Percentiles rank a stretch among this genome's conserved stretches.
Conservation (phyloP, 2,329 filamentous ascomycete genomes). For the Neonectria ditissima region DNA sequence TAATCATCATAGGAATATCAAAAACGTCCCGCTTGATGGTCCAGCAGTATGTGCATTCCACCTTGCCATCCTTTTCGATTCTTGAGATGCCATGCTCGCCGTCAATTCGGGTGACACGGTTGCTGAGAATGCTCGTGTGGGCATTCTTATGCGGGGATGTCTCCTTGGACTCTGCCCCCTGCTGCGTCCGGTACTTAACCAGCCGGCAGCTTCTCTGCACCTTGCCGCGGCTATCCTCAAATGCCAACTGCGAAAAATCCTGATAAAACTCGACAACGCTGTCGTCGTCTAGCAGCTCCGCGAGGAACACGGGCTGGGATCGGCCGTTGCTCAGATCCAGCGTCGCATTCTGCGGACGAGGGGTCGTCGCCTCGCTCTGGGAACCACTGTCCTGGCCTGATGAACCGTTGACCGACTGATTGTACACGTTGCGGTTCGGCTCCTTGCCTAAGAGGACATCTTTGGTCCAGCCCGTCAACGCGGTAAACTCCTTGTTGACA, state of each 20-base stretch:
- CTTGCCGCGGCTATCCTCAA: conserved; percentile 88
- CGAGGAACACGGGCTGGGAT: conserved; percentile 86
- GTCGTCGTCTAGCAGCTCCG: conserved; percentile 93
- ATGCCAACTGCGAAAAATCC: conserved; percentile 92
- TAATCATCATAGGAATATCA: conserved; percentile 98
- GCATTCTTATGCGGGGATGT: conserved; percentile 60
- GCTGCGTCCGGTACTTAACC: conserved; percentile 87
- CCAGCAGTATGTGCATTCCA: conserved; percentile 97
- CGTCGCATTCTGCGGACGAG: conserved; percentile 60
- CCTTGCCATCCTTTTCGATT: conserved; percentile 87
- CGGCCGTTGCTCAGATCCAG: conserved; percentile 60
- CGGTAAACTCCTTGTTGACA: conserved; percentile 96
- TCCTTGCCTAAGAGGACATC: conserved; percentile 89
- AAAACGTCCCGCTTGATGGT: conserved; percentile 97
- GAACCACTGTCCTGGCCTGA: conserved; percentile 51
- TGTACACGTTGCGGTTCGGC: conserved; percentile 78
- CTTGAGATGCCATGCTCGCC: conserved; percentile 84
- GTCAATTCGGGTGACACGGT: conserved; percentile 71
- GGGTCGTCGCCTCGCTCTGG: conserved; percentile 60
- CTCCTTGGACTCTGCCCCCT: conserved; percentile 59
- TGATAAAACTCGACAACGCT: conserved; percentile 96
- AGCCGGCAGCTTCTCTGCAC: conserved; percentile 87
- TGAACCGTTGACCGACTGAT: conserved; percentile 54
- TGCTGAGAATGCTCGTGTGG: conserved; percentile 64
- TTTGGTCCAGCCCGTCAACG: conserved; percentile 93